Evolutionary conservation across 1,139 yeast species (phyloP).

Genomic region (Martiniozyma asiatica): DNA sequence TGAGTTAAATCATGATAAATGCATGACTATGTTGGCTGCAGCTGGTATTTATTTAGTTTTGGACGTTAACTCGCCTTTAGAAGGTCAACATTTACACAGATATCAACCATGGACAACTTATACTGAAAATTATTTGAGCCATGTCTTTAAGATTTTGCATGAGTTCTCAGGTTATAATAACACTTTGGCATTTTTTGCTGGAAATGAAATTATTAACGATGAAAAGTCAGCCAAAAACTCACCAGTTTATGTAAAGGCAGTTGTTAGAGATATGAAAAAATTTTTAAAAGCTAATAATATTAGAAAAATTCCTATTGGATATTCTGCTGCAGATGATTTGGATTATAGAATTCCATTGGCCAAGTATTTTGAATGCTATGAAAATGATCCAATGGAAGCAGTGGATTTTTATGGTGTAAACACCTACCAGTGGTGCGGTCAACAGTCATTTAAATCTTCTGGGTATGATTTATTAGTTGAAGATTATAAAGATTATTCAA

Average conservation of each 20-base stretch:
- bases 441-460: constrained; percentile 66
- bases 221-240: constrained; percentile 55
- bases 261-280: constrained; percentile 67
- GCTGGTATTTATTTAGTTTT: constrained; percentile 87
- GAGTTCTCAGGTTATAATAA: constrained; percentile 79
- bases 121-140: constrained; percentile 53
- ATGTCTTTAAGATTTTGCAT: constrained; percentile 68
- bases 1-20: constrained; percentile 69
- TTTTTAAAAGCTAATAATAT: constrained; percentile 50
- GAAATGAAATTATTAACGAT: constrained; percentile 86
- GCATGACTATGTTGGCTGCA: constrained; percentile 83
- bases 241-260: constrained; percentile 64
- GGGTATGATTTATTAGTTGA: constrained; percentile 70
- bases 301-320: constrained; percentile 53
- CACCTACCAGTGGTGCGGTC: constrained; percentile 96
- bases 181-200: constrained; percentile 87
- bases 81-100: constrained; percentile 68
- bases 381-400: constrained; percentile 37
- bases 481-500: constrained; percentile 54
- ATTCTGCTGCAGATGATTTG: constrained; percentile 91
- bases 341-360: constrained; percentile 66
- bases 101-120: constrained; percentile 86
- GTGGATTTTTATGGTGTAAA: constrained; percentile 94
- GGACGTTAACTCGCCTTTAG: constrained; percentile 83
- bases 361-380: constrained; percentile 69